A percentile compares a stretch with the other conserved stretches of the same genome.
Evolutionary conservation across 23 red algal species (phyloP).

Genomic region (Gracilaria vermiculophylla): DNA sequence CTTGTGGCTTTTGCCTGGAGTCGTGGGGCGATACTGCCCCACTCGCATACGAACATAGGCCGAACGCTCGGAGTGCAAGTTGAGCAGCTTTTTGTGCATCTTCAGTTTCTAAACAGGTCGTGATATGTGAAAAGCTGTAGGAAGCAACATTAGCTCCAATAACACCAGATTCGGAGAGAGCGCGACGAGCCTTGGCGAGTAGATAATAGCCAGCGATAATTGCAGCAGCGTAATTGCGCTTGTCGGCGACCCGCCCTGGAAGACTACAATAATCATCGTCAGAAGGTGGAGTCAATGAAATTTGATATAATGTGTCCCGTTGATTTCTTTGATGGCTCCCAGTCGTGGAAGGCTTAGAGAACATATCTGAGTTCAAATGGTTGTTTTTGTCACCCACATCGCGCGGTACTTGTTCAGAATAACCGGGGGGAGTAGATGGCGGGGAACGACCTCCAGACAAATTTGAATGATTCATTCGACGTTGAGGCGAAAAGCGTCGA

Average conservation of each 20-base stretch:
- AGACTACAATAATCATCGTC: background rate
- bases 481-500: constrained; percentile 31
- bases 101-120: constrained; percentile 30
- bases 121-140: constrained; percentile 18
- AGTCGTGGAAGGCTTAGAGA: background rate
- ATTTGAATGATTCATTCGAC: constrained; percentile 7
- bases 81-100: constrained; percentile 37
- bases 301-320: background rate
- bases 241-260: background rate
- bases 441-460: background rate
- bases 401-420: background rate
- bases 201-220: constrained; percentile 55
- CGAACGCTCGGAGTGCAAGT: constrained; percentile 25
- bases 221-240: background rate
- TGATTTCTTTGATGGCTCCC: constrained; percentile 3
- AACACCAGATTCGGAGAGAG: constrained; percentile 20
- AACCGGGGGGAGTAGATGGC: background rate
- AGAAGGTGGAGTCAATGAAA: background rate
- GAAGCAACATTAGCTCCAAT: constrained; percentile 17
- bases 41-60: background rate
- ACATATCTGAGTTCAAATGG: background rate
- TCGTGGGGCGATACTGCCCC: background rate
- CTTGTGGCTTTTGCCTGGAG: background rate
- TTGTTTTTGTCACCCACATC: background rate
- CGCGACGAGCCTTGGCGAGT: constrained; percentile 37